These are phyloP conservation scores for Sherardia arvensis DNA, from an alignment of 257 asterid genomes.

Conservation along the genomic window DNA sequence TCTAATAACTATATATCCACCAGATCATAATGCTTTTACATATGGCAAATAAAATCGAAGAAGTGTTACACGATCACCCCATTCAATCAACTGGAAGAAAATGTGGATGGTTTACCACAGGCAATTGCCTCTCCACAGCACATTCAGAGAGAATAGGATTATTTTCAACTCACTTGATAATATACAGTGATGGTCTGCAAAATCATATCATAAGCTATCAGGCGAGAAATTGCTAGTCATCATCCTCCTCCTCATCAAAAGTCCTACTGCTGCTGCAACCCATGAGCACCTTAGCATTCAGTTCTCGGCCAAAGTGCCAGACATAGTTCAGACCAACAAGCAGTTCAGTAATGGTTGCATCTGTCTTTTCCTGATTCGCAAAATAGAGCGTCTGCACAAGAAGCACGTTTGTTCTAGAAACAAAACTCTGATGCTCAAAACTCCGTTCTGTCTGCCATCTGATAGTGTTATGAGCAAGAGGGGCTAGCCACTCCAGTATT, in stretches of 20 bases:
- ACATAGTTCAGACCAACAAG: constrained; percentile 22
- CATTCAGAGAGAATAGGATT: neutral
- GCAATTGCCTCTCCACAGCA: neutral
- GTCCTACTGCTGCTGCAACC: constrained; percentile 16
- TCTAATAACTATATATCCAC: constrained; percentile 4
- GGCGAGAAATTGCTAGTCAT: neutral
- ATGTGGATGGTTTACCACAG: neutral
- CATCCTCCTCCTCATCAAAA: constrained; percentile 14
- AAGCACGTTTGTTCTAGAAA: constrained; percentile 57
- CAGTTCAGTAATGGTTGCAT: constrained; percentile 16
- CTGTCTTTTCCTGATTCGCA: constrained; percentile 22
- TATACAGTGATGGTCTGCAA: neutral
- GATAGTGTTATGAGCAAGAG: constrained; percentile 85
- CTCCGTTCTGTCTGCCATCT: constrained; percentile 94
- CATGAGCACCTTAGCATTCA: constrained; percentile 14
- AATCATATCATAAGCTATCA: neutral
- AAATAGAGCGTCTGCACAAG: constrained; percentile 71
- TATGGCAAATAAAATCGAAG: neutral
- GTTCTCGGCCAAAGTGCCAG: constrained; percentile 20
- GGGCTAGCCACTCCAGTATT: constrained; percentile 78
- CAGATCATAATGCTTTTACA: neutral
- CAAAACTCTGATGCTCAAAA: constrained; percentile 69
- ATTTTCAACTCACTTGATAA: neutral
- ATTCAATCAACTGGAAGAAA: neutral
- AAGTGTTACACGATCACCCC: constrained; percentile 1